A percentile compares a stretch with the other conserved stretches of the same genome.
Evolutionary conservation across 345 rosid genomes (phyloP).

Genomic region (Eucalyptus tenuipes): DNA sequence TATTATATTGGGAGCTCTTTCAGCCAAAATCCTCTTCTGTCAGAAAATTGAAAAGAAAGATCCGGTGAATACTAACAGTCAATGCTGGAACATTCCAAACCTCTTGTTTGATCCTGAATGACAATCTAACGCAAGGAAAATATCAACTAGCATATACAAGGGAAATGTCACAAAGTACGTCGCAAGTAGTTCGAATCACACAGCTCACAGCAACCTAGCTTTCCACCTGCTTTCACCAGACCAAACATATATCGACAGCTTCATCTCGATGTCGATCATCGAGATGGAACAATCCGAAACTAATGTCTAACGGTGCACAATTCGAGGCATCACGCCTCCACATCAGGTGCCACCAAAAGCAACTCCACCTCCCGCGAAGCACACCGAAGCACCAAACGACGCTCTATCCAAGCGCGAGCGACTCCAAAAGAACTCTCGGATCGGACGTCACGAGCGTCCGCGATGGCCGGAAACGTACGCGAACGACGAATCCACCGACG

Average conservation of each 20-base stretch:
- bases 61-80: not conserved
- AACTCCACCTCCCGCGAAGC: not conserved
- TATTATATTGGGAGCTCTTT: not conserved
- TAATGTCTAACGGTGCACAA: not conserved
- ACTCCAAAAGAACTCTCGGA: not conserved
- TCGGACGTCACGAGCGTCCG: not conserved
- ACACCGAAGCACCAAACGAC: not conserved
- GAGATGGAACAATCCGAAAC: not conserved
- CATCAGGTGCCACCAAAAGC: not conserved
- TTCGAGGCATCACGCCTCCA: not conserved
- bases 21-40: not conserved
- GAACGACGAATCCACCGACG: not conserved
- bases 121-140: not conserved
- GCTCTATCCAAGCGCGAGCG: not conserved
- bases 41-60: not conserved
- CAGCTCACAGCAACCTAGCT: not conserved
- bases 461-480: not conserved
- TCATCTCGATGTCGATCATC: not conserved
- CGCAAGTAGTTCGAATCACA: not conserved
- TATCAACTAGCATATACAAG: not conserved
- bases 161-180: not conserved
- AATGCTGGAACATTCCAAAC: not conserved
- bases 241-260: not conserved
- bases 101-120: not conserved
- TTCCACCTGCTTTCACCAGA: not conserved